These are phyloP conservation scores for Jaenimonas drosophilae DNA, from an alignment of 208 protist genomes.

Conservation along the genomic window DNA sequence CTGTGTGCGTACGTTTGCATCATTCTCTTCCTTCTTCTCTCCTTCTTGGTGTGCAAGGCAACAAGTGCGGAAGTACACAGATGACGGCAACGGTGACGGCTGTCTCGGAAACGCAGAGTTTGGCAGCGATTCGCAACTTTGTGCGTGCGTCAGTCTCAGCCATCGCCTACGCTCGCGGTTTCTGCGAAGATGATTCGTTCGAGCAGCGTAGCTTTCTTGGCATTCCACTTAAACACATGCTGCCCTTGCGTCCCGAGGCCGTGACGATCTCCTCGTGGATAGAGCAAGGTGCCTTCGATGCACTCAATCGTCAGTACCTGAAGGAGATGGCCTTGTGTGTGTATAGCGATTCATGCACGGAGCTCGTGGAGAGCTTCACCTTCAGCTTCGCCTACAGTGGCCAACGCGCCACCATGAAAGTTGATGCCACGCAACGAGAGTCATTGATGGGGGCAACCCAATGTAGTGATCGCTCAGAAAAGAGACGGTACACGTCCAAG, in stretches of 20 bases:
- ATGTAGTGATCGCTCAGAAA: not conserved
- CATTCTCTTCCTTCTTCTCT: too few species aligned
- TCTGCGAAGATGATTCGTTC: constrained; percentile 65
- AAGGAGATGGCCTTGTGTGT: constrained; percentile 71
- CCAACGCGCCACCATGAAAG: constrained; percentile 27
- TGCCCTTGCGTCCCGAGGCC: constrained; percentile 39
- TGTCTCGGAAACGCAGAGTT: constrained; percentile 61
- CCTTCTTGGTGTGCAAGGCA: too few species aligned
- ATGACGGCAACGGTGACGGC: constrained; percentile 21
- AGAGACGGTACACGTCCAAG: constrained; percentile 21
- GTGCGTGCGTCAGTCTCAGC: constrained; percentile 59
- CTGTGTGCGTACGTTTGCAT: too few species aligned
- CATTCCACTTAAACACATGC: constrained; percentile 43
- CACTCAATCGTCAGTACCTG: constrained; percentile 66
- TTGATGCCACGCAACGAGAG: constrained; percentile 19
- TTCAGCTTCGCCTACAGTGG: constrained; percentile 62
- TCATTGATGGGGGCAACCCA: not conserved
- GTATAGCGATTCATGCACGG: constrained; percentile 39
- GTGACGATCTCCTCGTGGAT: constrained; percentile 62
- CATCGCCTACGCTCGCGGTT: constrained; percentile 63
- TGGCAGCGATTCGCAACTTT: constrained; percentile 78
- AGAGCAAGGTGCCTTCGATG: constrained; percentile 72
- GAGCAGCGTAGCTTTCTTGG: constrained; percentile 48
- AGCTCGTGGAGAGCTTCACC: constrained; percentile 68
- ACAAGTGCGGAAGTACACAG: constrained; percentile 1